Conservation (phyloP, 2,329 filamentous ascomycete species). For the Incumbomyces lentus region DNA sequence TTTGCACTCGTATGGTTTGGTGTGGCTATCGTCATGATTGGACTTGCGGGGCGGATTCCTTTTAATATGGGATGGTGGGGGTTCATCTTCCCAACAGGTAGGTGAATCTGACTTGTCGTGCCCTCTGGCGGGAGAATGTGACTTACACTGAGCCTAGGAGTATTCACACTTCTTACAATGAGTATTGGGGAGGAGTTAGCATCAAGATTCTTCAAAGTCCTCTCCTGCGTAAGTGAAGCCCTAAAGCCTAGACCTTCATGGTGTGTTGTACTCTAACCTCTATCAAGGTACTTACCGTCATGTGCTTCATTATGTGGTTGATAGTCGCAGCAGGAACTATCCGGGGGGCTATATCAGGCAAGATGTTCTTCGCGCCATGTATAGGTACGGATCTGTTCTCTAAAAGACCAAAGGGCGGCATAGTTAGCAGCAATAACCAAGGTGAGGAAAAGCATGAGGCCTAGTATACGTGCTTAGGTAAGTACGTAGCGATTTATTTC, state of each 20-base stretch:
- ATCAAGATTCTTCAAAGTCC: conserved; percentile 8
- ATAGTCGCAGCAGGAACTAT: conserved; percentile 7
- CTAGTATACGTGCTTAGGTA: no score
- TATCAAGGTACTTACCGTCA: conserved; percentile 7
- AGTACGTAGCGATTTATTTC: no score
- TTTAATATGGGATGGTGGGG: conserved; percentile 57
- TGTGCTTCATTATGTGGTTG: conserved; percentile 7
- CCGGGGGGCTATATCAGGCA: conserved; percentile 1
- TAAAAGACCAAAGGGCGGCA: conserved; percentile 11
- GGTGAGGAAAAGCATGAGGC: no score
- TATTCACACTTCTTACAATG: conserved; percentile 9
- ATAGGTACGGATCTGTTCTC: conserved; percentile 7
- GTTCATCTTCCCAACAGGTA: conserved; percentile 44
- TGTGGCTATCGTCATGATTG: conserved; percentile 29
- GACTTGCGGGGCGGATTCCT: conserved; percentile 33
- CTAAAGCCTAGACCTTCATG: no score
- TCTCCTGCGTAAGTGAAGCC: no score
- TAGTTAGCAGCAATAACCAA: no score
- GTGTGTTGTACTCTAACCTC: conserved; percentile 3
- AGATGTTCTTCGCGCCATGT: conserved; percentile 9
- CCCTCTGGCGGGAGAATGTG: no score
- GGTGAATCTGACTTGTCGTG: conserved; percentile 21
- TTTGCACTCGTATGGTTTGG: conserved; percentile 33
- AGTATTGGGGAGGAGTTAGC: conserved; percentile 7
- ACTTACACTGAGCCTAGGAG: not conserved